These are phyloP conservation scores for Penicillium vulpinum DNA, from an alignment of 2,329 filamentous ascomycete species.

Conservation along the genomic window DNA sequence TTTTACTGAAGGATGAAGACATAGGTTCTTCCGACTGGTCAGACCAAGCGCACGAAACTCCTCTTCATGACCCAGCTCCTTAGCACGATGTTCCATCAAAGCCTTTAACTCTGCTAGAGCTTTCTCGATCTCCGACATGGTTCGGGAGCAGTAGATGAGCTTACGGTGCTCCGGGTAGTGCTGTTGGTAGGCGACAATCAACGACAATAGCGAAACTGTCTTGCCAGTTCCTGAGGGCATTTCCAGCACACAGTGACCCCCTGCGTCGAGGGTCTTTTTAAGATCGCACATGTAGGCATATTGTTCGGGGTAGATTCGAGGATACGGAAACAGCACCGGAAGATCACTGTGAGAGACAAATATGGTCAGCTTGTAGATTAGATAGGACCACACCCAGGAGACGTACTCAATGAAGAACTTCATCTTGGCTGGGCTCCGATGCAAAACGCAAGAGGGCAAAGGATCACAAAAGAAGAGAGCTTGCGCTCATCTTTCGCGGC, in stretches of 20 bases:
- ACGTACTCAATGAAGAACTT: constrained; percentile 74
- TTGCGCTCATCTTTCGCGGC: constrained; percentile 17
- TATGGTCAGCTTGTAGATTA: constrained; percentile 11
- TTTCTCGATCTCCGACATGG: constrained; percentile 99
- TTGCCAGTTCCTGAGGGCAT: constrained; percentile 99
- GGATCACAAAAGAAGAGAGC: constrained; percentile 12
- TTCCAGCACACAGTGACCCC: constrained; percentile 93
- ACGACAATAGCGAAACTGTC: constrained; percentile 88
- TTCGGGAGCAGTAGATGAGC: constrained; percentile 97
- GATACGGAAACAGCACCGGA: constrained; percentile 72
- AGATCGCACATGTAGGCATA: constrained; percentile 83
- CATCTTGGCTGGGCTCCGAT: constrained; percentile 54
- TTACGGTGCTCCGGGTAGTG: constrained; percentile 91
- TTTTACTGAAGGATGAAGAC: constrained; percentile 93
- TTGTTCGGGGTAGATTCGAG: constrained; percentile 71
- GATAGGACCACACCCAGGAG: neutral
- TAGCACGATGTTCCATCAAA: constrained; percentile 89
- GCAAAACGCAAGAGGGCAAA: constrained; percentile 16
- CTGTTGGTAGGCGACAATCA: constrained; percentile 96
- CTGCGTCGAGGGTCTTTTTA: constrained; percentile 85
- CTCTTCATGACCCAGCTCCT: constrained; percentile 86
- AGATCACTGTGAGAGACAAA: constrained; percentile 54
- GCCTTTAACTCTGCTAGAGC: constrained; percentile 86
- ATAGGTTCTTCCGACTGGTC: constrained; percentile 96
- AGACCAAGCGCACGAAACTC: constrained; percentile 90